These are phyloP conservation scores for Saksenaea oblongispora DNA, from an alignment of 371 early-diverging fungal genomes.

Conservation along the genomic window DNA sequence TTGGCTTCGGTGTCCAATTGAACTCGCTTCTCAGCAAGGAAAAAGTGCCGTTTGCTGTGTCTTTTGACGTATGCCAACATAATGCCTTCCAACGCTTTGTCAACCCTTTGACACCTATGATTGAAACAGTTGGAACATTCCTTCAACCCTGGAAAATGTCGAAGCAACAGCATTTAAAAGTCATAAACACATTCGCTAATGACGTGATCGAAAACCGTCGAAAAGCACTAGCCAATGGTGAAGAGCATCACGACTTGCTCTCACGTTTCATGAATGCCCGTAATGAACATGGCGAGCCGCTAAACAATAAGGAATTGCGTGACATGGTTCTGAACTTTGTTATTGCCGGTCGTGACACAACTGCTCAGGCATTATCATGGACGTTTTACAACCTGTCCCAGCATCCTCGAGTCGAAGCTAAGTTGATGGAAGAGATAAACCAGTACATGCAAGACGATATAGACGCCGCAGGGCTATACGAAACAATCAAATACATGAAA, in stretches of 20 bases:
- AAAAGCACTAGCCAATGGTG: constrained; percentile 38
- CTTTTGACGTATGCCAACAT: constrained; percentile 51
- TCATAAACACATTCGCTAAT: constrained; percentile 52
- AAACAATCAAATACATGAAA: constrained; percentile 50
- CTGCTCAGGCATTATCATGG: constrained; percentile 77
- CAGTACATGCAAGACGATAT: constrained; percentile 24
- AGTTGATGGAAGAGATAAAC: constrained; percentile 60
- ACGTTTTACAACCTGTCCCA: constrained; percentile 59
- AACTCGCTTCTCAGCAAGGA: constrained; percentile 31
- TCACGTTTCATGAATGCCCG: constrained; percentile 60
- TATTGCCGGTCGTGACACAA: constrained; percentile 70
- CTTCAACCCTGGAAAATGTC: constrained; percentile 33
- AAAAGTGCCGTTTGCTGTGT: constrained; percentile 48
- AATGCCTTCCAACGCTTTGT: constrained; percentile 47
- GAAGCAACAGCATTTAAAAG: constrained; percentile 43
- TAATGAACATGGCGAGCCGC: constrained; percentile 52
- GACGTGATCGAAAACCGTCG: constrained; percentile 46
- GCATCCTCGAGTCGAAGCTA: constrained; percentile 54
- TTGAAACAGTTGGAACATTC: constrained; percentile 32
- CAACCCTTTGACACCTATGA: constrained; percentile 54
- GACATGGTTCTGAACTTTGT: constrained; percentile 76
- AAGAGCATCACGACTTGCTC: constrained; percentile 55
- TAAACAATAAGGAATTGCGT: constrained; percentile 54
- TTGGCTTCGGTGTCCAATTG: constrained; percentile 52
- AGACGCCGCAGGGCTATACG: constrained; percentile 35